phyloP scores from a whole-genome alignment of 1,284 basidiomycete genomes.

The Meira miltonrushii region DNA sequence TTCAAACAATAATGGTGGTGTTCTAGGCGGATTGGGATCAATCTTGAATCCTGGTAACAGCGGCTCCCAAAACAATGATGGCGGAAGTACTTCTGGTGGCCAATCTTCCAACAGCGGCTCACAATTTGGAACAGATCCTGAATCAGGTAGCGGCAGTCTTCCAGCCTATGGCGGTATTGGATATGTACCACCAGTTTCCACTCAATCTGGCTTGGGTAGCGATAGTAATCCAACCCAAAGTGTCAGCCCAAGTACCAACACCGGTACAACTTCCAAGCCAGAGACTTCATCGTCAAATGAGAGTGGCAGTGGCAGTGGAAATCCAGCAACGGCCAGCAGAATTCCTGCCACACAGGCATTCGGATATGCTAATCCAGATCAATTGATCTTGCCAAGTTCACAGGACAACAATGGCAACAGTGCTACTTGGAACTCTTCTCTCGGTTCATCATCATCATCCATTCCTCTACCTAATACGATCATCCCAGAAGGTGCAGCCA shows the following conservation, averaged over 20 bases:
- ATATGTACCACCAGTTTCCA: not conserved
- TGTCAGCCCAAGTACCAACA: not conserved
- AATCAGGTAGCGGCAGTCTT: not conserved
- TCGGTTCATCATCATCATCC: not conserved
- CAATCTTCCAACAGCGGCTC: not conserved
- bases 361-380: slow-evolving; percentile 34
- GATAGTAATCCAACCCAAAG: not conserved
- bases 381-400: slow-evolving; percentile 22
- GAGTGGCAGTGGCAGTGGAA: not conserved
- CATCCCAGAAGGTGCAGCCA: slow-evolving; percentile 25
- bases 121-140: not conserved
- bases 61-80: not conserved
- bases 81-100: not conserved
- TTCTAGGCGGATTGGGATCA: not conserved
- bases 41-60: not conserved
- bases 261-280: not conserved
- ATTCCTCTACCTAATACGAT: slow-evolving; percentile 15
- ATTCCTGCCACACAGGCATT: slow-evolving; percentile 13
- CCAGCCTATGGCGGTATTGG: not conserved
- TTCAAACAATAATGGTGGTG: not conserved
- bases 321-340: not conserved
- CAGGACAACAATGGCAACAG: slow-evolving; percentile 13
- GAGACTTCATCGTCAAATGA: not conserved
- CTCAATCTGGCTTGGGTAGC: not conserved
- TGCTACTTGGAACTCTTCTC: not conserved